Conservation (phyloP, 2,329 filamentous ascomycete genomes). For the Stachybotrys echinatus region DNA sequence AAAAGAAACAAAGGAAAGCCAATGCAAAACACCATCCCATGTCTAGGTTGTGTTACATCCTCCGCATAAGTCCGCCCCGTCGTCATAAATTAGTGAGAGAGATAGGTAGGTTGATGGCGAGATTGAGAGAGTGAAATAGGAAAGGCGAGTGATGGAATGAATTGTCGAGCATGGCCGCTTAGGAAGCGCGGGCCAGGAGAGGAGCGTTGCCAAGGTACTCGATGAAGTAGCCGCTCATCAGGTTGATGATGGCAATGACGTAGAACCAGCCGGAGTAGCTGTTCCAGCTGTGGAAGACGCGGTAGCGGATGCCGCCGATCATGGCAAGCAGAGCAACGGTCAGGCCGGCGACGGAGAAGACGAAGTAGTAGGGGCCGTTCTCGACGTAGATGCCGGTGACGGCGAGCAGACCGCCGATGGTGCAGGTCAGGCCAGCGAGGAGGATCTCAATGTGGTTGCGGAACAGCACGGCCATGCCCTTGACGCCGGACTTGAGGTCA, state of each 20-base stretch:
- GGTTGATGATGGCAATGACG: slow-evolving; percentile 10
- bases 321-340: slow-evolving; percentile 6
- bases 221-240: slow-evolving; percentile 8
- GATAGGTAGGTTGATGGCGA: not conserved
- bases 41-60: not conserved
- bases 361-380: slow-evolving; percentile 10
- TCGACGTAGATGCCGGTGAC: slow-evolving; percentile 3
- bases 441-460: slow-evolving; percentile 11
- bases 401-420: slow-evolving; percentile 7
- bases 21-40: not conserved
- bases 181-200: not conserved
- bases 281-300: slow-evolving; percentile 8
- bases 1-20: too few species aligned
- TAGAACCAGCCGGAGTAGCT: slow-evolving; percentile 12
- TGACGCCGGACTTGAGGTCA: slow-evolving; percentile 27
- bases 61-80: not conserved
- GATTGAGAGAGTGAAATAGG: not conserved
- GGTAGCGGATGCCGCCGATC: slow-evolving; percentile 8
- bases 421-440: slow-evolving; percentile 5
- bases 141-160: not conserved
- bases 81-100: not conserved
- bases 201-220: slow-evolving; percentile 6
- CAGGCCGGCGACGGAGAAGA: slow-evolving; percentile 10
- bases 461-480: slow-evolving; percentile 22
- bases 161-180: not conserved